Evolutionary conservation across 257 asterid species (phyloP), one percentile per base, ranked within the genome.

Genomic region (Coffea canephora): DNA sequence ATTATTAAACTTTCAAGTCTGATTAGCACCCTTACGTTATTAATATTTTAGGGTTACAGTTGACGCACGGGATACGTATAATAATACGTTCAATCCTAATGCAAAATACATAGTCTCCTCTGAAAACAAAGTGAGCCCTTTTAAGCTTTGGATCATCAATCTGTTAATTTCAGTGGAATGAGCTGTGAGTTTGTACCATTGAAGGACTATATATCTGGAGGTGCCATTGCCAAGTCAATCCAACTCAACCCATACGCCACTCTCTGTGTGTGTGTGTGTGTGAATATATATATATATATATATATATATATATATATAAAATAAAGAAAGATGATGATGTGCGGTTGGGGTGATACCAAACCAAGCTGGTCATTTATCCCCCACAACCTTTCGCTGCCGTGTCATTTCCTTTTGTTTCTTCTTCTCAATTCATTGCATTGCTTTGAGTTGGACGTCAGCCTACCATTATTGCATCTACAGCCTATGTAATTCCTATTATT

Each of bases 381-480:
- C 45, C 71, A 36, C 15, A 39, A 43, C 15, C 43, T 39, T 74
- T 70, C 80, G 86, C 75, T 84, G 77, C 70, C 72, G 82, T 83
- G 84, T 82, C 83, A 84, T 77, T 62, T 9, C 48, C 48, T 36
- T 84, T 90, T 87, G 89, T 88, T 81, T 78, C 84, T 89, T 87
- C 78, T 57, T 80, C 90, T 59, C 41, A 43, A 77, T 89, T 85
- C 95, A 78, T 82, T 91, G 95, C 87, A 91, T 86, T 84, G 4
- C 5, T 68, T 78, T 74, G 41, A 23, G 52, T 16, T 77, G 87
- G 89, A 85, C 55, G 82, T 79, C 78, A 70, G 68, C 64, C 36
- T 69, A 5, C 16, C 74, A 79, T 49, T 77, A 79, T 84, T 84
- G 34, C 15, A 78, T 64, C 36, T 84, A 61, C 67, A 16, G 52